Conservation (phyloP, 768 basidiomycete species). For the Kwoniella botswanensis region DNA sequence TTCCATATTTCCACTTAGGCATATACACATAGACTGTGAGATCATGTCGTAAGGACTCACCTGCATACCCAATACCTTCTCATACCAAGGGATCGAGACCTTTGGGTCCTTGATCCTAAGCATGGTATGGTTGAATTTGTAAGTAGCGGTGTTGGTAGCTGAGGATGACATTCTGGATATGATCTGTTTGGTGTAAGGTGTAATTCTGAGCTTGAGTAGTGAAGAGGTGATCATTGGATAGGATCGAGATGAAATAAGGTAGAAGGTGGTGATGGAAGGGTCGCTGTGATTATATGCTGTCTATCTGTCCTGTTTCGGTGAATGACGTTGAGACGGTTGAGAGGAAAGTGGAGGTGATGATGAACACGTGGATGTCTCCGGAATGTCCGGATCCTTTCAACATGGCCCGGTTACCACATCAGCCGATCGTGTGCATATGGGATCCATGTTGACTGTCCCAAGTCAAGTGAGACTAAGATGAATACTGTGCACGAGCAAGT, state of each 20-base stretch:
- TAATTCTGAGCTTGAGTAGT: not conserved
- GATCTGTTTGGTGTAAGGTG: not conserved
- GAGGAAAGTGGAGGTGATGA: not conserved
- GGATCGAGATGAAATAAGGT: not conserved
- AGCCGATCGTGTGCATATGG: no score
- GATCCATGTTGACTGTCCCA: no score
- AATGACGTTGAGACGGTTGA: not conserved
- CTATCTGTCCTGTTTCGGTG: not conserved
- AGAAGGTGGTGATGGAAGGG: not conserved
- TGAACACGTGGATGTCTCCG: not conserved
- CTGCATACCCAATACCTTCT: constrained; percentile 74
- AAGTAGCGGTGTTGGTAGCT: constrained; percentile 29
- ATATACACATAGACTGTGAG: not conserved
- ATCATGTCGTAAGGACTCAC: constrained; percentile 59
- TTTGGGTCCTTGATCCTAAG: constrained; percentile 80
- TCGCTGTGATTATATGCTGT: not conserved
- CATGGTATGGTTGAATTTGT: constrained; percentile 58
- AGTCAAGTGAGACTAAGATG: no score
- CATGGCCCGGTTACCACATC: not conserved
- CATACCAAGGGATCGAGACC: constrained; percentile 78
- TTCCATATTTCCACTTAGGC: no score
- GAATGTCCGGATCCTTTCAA: not conserved
- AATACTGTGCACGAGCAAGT: no score
- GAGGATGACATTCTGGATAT: constrained; percentile 25
- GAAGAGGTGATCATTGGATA: not conserved